Base-by-base conservation (phyloP, 2,329 filamentous ascomycete species). In the Fusarium penzigii region DNA sequence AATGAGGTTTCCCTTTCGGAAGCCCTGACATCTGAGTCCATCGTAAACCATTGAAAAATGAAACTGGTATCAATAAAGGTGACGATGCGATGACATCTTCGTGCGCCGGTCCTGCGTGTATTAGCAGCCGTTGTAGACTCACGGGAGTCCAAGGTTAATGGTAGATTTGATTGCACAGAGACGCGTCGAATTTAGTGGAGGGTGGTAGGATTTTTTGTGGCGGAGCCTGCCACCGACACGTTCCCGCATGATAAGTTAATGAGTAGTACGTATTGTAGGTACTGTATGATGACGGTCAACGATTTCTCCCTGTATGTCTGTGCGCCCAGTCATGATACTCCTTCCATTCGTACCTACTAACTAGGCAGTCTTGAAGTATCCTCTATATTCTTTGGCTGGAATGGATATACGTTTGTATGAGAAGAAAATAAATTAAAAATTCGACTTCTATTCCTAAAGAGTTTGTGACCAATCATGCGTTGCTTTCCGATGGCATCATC, bases 1-100 rank as follows among this genome's bases (percentile, higher is more conserved):
- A 57, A 63, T 29, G 71, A 64, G 29, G 72, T 69, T 49, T 70
- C 72, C 52, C 58, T 65, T 36, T 70, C 67, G 14, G 65, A 67
- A 46, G 61, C 58, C 29, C 63, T 67, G 34, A 64, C 58, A 50
- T 67, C 68, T 12, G 62, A 42, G 48, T 67, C 65, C 66, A 70
- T 71, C 46, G 57, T 52, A 41, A 54, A 56, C 55, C 48, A 57
- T 52, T 45, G 42, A 46, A 42, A 43, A 50, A 44, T 41, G 41
- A 17, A 46, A 45, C 42, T 34, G 47, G 34, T 20, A 36, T 36
- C 9, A 36, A 36, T 36, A 9, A 36, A 14, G 9, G 10, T 12
- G 32, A 36, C 10, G 32, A 36, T 14, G 17, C 47, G 49, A 59
- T 61, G 44, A 65, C 59, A 65, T 65, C 20, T 43, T 42, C 48